Percentiles rank a stretch among this genome's conserved stretches.
These are phyloP conservation scores for Rutstroemia sp. DNA, from an alignment of 2,329 filamentous ascomycete species.

Conservation along the genomic window DNA sequence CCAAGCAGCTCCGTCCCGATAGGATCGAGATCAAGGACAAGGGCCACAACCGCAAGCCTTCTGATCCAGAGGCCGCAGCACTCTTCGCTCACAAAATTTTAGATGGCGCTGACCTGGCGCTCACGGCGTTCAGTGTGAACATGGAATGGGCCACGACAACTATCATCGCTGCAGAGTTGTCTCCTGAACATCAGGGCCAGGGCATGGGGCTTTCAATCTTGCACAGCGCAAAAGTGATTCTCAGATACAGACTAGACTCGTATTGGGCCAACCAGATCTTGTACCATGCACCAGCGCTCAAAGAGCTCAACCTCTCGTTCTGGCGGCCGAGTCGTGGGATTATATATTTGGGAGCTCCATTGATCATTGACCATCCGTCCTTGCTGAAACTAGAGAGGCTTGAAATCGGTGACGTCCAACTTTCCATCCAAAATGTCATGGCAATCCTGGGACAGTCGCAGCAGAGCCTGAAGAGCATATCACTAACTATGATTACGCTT, in stretches of 20 bases:
- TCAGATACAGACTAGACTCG: background rate
- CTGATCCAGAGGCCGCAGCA: constrained; percentile 5
- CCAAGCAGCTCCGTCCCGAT: constrained; percentile 11
- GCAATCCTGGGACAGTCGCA: constrained; percentile 75
- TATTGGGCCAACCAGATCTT: constrained; percentile 9
- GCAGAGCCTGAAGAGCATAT: constrained; percentile 37
- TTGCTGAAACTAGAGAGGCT: constrained; percentile 1
- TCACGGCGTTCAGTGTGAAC: constrained; percentile 6
- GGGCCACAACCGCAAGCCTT: constrained; percentile 1
- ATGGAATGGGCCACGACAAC: constrained; percentile 1
- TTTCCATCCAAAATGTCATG: constrained; percentile 54
- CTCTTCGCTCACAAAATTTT: constrained; percentile 9
- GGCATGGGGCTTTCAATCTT: constrained; percentile 7
- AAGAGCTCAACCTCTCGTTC: constrained; percentile 10
- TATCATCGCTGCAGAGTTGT: constrained; percentile 9
- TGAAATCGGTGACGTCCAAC: background rate
- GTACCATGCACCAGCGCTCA: constrained; percentile 9
- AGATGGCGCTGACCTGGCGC: constrained; percentile 8
- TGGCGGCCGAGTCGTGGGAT: background rate
- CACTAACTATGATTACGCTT: constrained; percentile 1
- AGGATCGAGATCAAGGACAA: constrained; percentile 10
- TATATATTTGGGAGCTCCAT: background rate
- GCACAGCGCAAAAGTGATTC: constrained; percentile 7
- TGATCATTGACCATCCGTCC: background rate
- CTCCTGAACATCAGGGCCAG: constrained; percentile 10